Evolutionary conservation across 1,284 basidiomycete species (phyloP).

Genomic region (Pseudozyma sp.): DNA sequence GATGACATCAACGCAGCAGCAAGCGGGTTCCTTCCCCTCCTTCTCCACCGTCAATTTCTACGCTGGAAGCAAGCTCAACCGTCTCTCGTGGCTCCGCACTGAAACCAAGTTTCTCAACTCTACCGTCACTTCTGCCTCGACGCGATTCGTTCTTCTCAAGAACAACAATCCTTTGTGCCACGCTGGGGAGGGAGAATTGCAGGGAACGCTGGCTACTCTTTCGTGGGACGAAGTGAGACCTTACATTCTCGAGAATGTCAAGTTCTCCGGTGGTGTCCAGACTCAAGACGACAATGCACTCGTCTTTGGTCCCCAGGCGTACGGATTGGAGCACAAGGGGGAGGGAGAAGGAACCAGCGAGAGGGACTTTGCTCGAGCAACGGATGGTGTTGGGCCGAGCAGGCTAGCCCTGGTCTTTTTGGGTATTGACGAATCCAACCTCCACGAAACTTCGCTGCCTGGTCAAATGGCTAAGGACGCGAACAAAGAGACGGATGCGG

Average conservation of each 20-base stretch:
- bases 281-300: slow-evolving; percentile 10
- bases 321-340: slow-evolving; percentile 28
- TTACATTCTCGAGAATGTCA: slow-evolving; percentile 47
- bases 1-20: slow-evolving; percentile 9
- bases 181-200: slow-evolving; percentile 19
- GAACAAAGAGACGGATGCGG: slow-evolving; percentile 7
- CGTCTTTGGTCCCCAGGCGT: slow-evolving; percentile 59
- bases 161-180: slow-evolving; percentile 66
- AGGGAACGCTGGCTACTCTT: slow-evolving; percentile 58
- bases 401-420: slow-evolving; percentile 60
- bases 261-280: slow-evolving; percentile 27
- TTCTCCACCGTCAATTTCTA: slow-evolving; percentile 64
- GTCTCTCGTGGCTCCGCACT: slow-evolving; percentile 67
- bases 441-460: slow-evolving; percentile 26
- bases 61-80: slow-evolving; percentile 60
- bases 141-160: slow-evolving; percentile 67
- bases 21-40: slow-evolving; percentile 28
- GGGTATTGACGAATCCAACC: slow-evolving; percentile 55
- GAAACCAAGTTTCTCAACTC: slow-evolving; percentile 66
- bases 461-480: slow-evolving; percentile 40
- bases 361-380: slow-evolving; percentile 44
- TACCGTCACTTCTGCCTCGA: slow-evolving; percentile 58
- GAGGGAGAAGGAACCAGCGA: not conserved
- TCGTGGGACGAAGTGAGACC: slow-evolving; percentile 64
- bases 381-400: slow-evolving; percentile 53